Evolutionary conservation across 139 green algal species (phyloP), one percentile per base, ranked within the genome.

Genomic region (Coccomyxa sp.): DNA sequence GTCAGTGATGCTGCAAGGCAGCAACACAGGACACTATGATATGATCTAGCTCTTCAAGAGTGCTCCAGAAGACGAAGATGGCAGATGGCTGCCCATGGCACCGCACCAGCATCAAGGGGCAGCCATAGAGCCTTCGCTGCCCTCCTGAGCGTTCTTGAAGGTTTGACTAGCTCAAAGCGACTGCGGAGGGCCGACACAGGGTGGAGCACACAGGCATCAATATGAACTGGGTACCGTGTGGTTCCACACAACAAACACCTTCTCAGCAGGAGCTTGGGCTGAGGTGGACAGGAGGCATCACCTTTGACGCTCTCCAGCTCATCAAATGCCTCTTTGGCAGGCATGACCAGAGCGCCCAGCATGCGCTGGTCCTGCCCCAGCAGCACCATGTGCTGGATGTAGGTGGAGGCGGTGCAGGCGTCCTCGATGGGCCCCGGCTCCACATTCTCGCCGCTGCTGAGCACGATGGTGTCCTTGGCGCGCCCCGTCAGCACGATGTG

Each of bases 401-500:
- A 78, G 8, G 82, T 78, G 33, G 73, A 88, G 36, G 64, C 77
- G 41, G 84, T 82, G 39, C 93, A 79, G 0, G 88, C 91, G 73
- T 95, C 94, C 89, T 98, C 95, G 6, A 98, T 87, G 0, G 90
- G 88, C 77, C 90, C 81, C 16, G 95, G 95, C 84, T 98, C 94
- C 35, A 98, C 89, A 82, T 98, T 98, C 86, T 98, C 95, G 69
- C 95, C 95, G 38, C 75, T 93, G 80, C 77, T 79, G 22, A 98
- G 88, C 77, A 98, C 93, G 37, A 98, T 93, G 5, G 94, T 98
- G 87, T 98, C 95, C 50, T 98, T 98, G 55, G 89, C 86, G 39
- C 95, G 86, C 1, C 93, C 92, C 3, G 82, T 86, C 16, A 94
- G 81, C 39, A 94, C 84, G 24, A 94, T 83, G n/a, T 78, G 79